Percentiles rank a stretch among this genome's conserved stretches.
phyloP scores from a whole-genome alignment of 805 yeast genomes.

The Kuraishia piskuri region DNA sequence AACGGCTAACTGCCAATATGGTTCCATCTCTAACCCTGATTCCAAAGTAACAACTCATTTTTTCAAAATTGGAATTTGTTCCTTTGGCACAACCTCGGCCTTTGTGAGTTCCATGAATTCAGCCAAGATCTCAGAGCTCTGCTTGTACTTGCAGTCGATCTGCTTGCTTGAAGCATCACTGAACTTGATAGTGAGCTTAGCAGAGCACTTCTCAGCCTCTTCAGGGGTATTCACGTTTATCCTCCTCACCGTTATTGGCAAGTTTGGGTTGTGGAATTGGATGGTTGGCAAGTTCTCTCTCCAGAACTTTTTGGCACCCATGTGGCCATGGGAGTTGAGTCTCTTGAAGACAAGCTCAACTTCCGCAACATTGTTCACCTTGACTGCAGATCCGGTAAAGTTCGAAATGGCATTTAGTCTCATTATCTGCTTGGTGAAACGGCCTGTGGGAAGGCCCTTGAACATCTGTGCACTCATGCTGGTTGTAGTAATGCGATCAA shows the following conservation, averaged over 20 bases:
- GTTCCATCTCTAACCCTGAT: too few relatives aligned
- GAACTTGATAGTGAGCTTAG: slow-evolving; percentile 32
- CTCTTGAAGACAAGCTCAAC: slow-evolving; percentile 48
- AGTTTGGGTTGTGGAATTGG: slow-evolving; percentile 72
- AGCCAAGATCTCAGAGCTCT: slow-evolving; percentile 43
- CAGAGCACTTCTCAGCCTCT: slow-evolving; percentile 35
- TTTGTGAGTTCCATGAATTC: slow-evolving; percentile 42
- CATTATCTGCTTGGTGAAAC: slow-evolving; percentile 37
- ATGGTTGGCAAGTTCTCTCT: slow-evolving; percentile 63
- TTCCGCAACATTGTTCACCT: slow-evolving; percentile 25
- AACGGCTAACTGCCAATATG: too few relatives aligned
- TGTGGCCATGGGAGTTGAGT: slow-evolving; percentile 41
- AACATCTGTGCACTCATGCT: slow-evolving; percentile 8
- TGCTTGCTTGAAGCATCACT: slow-evolving; percentile 27
- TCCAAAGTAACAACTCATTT: not conserved
- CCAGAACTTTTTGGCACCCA: slow-evolving; percentile 74
- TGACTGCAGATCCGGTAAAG: slow-evolving; percentile 30
- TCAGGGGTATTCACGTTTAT: slow-evolving; percentile 33
- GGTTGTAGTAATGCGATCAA: not conserved
- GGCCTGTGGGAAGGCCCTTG: slow-evolving; percentile 29
- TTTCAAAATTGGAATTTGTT: slow-evolving; percentile 28
- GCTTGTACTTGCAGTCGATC: slow-evolving; percentile 46
- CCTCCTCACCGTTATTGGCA: slow-evolving; percentile 54
- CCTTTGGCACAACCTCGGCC: slow-evolving; percentile 41
- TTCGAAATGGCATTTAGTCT: slow-evolving; percentile 45